phyloP scores from a whole-genome alignment of 2,329 filamentous ascomycete species.

The Diaporthe longicolla region DNA sequence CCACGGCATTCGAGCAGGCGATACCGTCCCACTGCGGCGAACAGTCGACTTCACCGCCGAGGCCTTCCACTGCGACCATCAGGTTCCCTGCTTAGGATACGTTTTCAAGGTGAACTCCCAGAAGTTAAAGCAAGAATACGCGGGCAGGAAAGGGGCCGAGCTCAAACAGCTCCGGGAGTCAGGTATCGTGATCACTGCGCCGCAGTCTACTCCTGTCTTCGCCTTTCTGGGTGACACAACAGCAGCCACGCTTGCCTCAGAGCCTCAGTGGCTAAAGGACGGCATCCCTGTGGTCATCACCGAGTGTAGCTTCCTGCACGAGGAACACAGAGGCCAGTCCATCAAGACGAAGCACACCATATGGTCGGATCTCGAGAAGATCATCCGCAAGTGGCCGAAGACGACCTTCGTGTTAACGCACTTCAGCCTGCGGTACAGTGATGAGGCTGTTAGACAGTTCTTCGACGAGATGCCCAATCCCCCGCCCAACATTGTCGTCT shows the following conservation, averaged over 20 bases:
- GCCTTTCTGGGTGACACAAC: constrained; percentile 65
- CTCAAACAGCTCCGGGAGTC: constrained; percentile 55
- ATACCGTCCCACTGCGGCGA: constrained; percentile 54
- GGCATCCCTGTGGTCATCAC: constrained; percentile 63
- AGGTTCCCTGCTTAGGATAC: constrained; percentile 63
- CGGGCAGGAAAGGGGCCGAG: constrained; percentile 52
- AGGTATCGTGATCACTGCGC: constrained; percentile 57
- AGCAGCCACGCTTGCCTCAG: constrained; percentile 55
- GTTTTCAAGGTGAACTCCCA: constrained; percentile 58
- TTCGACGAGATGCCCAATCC: constrained; percentile 57
- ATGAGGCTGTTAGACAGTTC: constrained; percentile 57
- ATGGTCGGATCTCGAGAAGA: constrained; percentile 61
- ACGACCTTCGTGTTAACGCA: constrained; percentile 64
- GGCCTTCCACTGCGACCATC: constrained; percentile 62
- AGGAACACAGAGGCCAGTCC: constrained; percentile 60
- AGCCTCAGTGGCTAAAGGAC: constrained; percentile 56
- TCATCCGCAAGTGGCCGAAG: constrained; percentile 57
- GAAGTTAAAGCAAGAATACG: constrained; percentile 57
- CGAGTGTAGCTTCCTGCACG: constrained; percentile 63
- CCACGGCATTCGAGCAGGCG: constrained; percentile 54
- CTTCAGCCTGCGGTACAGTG: constrained; percentile 62
- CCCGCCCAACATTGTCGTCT: constrained; percentile 61
- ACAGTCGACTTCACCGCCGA: constrained; percentile 56
- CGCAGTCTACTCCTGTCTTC: constrained; percentile 57
- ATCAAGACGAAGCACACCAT: constrained; percentile 62